Conservation (phyloP, 1,284 basidiomycete species). For the Meripilus lineatus region DNA sequence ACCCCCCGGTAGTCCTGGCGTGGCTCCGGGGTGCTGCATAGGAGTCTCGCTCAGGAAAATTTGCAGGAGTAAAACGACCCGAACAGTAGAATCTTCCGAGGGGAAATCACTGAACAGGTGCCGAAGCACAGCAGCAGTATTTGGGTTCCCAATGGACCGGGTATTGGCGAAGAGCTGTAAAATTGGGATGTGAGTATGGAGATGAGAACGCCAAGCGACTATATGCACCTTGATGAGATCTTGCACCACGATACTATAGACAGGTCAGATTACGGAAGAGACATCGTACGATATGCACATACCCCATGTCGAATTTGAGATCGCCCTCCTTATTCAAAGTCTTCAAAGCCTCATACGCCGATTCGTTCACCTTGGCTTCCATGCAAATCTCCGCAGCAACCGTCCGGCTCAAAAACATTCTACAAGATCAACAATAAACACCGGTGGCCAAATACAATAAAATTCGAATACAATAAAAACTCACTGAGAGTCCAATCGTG, state of each 20-base stretch:
- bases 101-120: constrained; percentile 63
- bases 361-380: constrained; percentile 65
- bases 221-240: constrained; percentile 54
- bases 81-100: constrained; percentile 49
- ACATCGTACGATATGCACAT: constrained; percentile 10
- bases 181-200: constrained; percentile 1
- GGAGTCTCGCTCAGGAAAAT: constrained; percentile 45
- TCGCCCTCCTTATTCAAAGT: constrained; percentile 54
- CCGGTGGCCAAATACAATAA: no score
- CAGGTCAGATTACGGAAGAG: constrained; percentile 5
- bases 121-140: constrained; percentile 47
- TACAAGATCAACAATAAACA: no score
- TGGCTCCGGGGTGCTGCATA: neutral
- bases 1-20: neutral
- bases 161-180: constrained; percentile 61
- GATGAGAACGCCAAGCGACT: constrained; percentile 2
- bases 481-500: constrained; percentile 60
- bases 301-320: constrained; percentile 51
- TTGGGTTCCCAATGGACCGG: constrained; percentile 51
- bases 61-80: constrained; percentile 62
- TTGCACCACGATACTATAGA: constrained; percentile 40
- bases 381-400: constrained; percentile 76
- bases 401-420: constrained; percentile 75
- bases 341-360: constrained; percentile 62
- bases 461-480: constrained; percentile 18